Evolutionary conservation across 2,329 filamentous ascomycete genomes (phyloP).

Genomic region (Salinomyces thailandicus): DNA sequence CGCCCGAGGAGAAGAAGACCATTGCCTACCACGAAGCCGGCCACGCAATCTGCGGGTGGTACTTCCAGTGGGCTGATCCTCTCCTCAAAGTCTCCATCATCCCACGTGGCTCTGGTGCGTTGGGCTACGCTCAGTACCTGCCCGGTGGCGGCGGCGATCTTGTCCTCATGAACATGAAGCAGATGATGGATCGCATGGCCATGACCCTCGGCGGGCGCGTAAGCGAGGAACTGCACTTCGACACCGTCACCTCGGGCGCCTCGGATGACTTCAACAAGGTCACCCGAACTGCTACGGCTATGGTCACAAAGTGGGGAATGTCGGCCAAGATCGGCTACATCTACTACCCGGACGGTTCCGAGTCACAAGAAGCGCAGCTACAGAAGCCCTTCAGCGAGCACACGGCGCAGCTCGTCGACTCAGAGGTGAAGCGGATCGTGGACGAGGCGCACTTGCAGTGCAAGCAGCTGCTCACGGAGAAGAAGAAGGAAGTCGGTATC

Average conservation of each 20-base stretch:
- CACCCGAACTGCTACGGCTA: slow-evolving; percentile 85
- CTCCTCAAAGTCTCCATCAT: slow-evolving; percentile 98
- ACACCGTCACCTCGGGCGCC: slow-evolving; percentile 88
- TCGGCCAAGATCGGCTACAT: slow-evolving; percentile 85
- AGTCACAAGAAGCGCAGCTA: slow-evolving; percentile 50
- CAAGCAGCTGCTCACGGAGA: slow-evolving; percentile 67
- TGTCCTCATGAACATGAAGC: slow-evolving; percentile 89
- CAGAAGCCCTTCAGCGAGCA: slow-evolving; percentile 94
- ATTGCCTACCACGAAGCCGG: slow-evolving; percentile 98
- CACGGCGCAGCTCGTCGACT: slow-evolving; percentile 84
- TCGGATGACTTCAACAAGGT: slow-evolving; percentile 99
- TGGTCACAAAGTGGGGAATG: slow-evolving; percentile 99
- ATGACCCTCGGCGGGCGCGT: slow-evolving; percentile 97
- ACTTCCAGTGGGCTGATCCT: slow-evolving; percentile 89
- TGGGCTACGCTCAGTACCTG: slow-evolving; percentile 97
- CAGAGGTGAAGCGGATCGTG: slow-evolving; percentile 82
- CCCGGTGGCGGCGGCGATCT: slow-evolving; percentile 80
- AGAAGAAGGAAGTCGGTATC: slow-evolving; percentile 78
- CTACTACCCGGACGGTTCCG: slow-evolving; percentile 59
- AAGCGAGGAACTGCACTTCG: slow-evolving; percentile 92
- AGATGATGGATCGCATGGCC: slow-evolving; percentile 98
- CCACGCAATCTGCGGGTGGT: slow-evolving; percentile 98
- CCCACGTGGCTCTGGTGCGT: slow-evolving; percentile 80
- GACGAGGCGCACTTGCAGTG: slow-evolving; percentile 90
- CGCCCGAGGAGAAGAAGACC: slow-evolving; percentile 85